phyloP scores from a whole-genome alignment of 805 yeast genomes.

The Clavispora vitiphila region DNA sequence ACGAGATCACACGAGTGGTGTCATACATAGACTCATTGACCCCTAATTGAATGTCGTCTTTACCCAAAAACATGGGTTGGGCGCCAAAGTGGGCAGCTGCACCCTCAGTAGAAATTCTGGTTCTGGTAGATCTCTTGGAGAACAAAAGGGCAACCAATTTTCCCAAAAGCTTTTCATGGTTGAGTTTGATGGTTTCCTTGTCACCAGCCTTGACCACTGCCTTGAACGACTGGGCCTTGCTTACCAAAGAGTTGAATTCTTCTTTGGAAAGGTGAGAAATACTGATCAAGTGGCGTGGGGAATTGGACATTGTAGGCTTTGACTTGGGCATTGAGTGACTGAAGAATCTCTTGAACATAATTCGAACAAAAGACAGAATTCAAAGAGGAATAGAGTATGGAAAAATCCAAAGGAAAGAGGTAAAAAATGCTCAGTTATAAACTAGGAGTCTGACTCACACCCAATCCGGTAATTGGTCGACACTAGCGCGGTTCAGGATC shows the following conservation, averaged over 20 bases:
- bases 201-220: slow-evolving; percentile 52
- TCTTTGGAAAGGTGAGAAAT: slow-evolving; percentile 70
- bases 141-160: slow-evolving; percentile 80
- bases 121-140: slow-evolving; percentile 90
- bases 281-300: slow-evolving; percentile 70
- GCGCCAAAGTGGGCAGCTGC: slow-evolving; percentile 93
- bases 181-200: slow-evolving; percentile 23
- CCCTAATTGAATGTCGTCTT: slow-evolving; percentile 94
- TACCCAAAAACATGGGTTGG: slow-evolving; percentile 93
- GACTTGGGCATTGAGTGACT: slow-evolving; percentile 4
- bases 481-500: slow-evolving; percentile 18
- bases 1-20: slow-evolving; percentile 81
- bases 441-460: slow-evolving; percentile 11
- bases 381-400: neutral
- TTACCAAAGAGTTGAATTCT: slow-evolving; percentile 69
- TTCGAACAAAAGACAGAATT: neutral
- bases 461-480: slow-evolving; percentile 9
- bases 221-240: slow-evolving; percentile 70
- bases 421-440: neutral
- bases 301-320: neutral
- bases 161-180: slow-evolving; percentile 61
- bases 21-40: slow-evolving; percentile 90
- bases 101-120: slow-evolving; percentile 91
- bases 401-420: neutral
- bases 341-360: slow-evolving; percentile 13